Base-by-base conservation (phyloP, 257 asterid genomes). In the Solanum phureja region DNA sequence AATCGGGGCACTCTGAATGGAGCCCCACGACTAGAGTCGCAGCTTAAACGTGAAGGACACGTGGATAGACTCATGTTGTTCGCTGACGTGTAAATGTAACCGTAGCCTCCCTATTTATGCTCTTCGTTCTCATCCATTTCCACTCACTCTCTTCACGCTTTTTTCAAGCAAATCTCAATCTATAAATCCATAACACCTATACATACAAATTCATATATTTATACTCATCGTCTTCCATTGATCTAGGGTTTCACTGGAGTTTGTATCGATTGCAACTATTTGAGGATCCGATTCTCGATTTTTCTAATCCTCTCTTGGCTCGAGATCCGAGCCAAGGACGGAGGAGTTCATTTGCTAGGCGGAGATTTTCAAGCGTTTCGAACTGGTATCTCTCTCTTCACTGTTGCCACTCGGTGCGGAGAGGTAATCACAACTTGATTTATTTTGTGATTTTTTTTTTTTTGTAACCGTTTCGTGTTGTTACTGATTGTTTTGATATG, bases 281-380 rank as follows among this genome's bases (percentile, higher is more conserved):
- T 49, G 66, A 40, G 34, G 94, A 92, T 89, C 91, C 87, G 91
- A 86, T 29, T 79, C 62, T 89, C 89, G 91, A 90, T 92, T 92
- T 89, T 87, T 87, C 64, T 21, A 76, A 24, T 88, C 93, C 95
- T 90, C 92, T 90, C 95, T 96, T 96, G 98, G 96, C 98, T 96
- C 99, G 97, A 94, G 96, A 94, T 93, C 98, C 96, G 98, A 92
- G 98, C 97, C 96, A 94, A 94, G 95, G 71, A 88, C 92, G 29
- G 94, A 92, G 94, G 94, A 90, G 23, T 87, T 87, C 49, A n/a
- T 82, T 71, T 7, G 69, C n/a, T 68, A 16, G 24, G 0, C 13
- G 58, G 29, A 66, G 89, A 76, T 58, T 56, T 19, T 7, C 64
- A 56, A 56, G 24, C 64, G 64, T 19, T 52, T 83, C 8, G 87